These are phyloP conservation scores for Thelephora aurantiotincta DNA, from an alignment of 768 basidiomycete species.

Conservation along the genomic window DNA sequence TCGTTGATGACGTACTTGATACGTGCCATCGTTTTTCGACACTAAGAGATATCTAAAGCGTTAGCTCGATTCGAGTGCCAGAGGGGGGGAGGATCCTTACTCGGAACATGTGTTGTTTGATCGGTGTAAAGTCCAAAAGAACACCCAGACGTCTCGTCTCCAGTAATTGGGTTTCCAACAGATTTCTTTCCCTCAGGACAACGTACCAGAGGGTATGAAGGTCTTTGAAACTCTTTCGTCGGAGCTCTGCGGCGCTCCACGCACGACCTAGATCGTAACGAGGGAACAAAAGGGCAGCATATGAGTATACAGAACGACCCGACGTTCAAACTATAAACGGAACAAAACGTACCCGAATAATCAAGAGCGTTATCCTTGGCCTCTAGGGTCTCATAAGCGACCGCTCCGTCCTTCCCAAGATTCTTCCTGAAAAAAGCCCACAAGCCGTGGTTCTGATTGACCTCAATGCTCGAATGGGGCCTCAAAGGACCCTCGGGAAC, in stretches of 20 bases:
- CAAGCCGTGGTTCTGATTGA: conserved; percentile 56
- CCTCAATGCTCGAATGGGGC: conserved; percentile 27
- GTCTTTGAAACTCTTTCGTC: conserved; percentile 85
- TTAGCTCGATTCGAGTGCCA: background rate
- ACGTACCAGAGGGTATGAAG: conserved; percentile 94
- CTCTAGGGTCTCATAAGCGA: conserved; percentile 37
- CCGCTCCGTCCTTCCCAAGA: conserved; percentile 31
- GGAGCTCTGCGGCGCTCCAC: conserved; percentile 78
- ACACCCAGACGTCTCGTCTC: conserved; percentile 52
- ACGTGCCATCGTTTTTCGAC: conserved; percentile 91
- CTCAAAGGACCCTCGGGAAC: conserved; percentile 19
- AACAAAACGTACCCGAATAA: conserved; percentile 23
- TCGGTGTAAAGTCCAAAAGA: background rate
- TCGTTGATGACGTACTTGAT: conserved; percentile 91
- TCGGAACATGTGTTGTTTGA: conserved; percentile 4
- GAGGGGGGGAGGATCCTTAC: conserved; percentile 5
- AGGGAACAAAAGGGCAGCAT: background rate
- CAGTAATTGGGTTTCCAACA: conserved; percentile 77
- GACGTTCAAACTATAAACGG: conserved; percentile 1
- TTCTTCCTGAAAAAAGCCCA: conserved; percentile 63
- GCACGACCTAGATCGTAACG: conserved; percentile 48
- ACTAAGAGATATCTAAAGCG: conserved; percentile 27
- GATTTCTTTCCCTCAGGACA: conserved; percentile 74
- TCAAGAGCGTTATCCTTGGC: conserved; percentile 15
- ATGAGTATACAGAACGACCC: conserved; percentile 13